These are phyloP conservation scores for Amauroascus verrucosus DNA, from an alignment of 2,329 filamentous ascomycete genomes.

Conservation along the genomic window DNA sequence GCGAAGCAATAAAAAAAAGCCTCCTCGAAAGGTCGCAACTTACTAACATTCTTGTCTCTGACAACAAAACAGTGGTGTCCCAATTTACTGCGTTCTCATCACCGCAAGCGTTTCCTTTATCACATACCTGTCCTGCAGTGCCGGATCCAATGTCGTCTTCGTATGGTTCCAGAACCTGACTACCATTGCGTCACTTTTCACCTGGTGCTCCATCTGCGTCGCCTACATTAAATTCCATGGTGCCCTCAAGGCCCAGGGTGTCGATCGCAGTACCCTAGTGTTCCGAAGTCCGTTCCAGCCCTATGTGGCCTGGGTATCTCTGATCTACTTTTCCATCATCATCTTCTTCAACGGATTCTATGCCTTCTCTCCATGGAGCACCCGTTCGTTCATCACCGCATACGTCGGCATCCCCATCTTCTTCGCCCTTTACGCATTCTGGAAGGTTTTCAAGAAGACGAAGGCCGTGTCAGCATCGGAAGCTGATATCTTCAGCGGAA, in stretches of 20 bases:
- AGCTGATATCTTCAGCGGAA: conserved; percentile 22
- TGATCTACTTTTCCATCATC: conserved; percentile 51
- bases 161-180: conserved; percentile 39
- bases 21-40: background rate
- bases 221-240: conserved; percentile 40
- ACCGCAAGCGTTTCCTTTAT: conserved; percentile 36
- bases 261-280: conserved; percentile 28
- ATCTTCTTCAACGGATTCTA: conserved; percentile 57
- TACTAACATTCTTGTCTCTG: background rate
- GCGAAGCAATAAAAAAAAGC: conserved; percentile 10
- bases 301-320: conserved; percentile 50
- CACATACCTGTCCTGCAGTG: conserved; percentile 37
- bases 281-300: conserved; percentile 40
- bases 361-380: conserved; percentile 26
- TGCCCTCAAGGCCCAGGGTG: conserved; percentile 33
- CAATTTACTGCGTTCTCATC: conserved; percentile 34
- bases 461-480: conserved; percentile 15
- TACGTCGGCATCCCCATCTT: conserved; percentile 37
- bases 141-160: conserved; percentile 33
- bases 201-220: conserved; percentile 39
- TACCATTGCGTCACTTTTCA: conserved; percentile 37
- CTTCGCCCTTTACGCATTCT: conserved; percentile 28
- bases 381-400: conserved; percentile 39
- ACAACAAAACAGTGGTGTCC: conserved; percentile 29
- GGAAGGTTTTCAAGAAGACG: conserved; percentile 22